Evolutionary conservation across 192 early-diverging fungal genomes (phyloP).

Genomic region (Backusella westeae): DNA sequence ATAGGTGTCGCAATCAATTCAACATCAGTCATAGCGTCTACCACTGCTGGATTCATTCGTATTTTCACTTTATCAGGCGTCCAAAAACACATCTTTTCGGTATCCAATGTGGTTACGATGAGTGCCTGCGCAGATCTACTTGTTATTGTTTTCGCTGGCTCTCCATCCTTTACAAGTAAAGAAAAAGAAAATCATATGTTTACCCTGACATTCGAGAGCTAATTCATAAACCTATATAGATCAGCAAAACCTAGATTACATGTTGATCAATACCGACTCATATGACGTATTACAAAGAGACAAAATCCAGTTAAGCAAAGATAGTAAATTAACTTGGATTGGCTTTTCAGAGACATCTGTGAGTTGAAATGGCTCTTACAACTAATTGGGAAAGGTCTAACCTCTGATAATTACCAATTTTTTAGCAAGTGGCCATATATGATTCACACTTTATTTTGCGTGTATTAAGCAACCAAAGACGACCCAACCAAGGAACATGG

Average conservation of each 20-base stretch:
- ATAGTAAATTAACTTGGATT: conserved; percentile 68
- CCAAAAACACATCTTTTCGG: conserved; percentile 68
- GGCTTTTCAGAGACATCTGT: conserved; percentile 82
- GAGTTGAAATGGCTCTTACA: conserved; percentile 10
- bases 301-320: conserved; percentile 59
- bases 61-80: conserved; percentile 78
- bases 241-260: conserved; percentile 59
- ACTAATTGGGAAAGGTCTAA: neutral
- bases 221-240: conserved; percentile 11
- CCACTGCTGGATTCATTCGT: conserved; percentile 72
- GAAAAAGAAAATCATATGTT: neutral
- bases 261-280: conserved; percentile 59
- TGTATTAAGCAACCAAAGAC: conserved; percentile 66
- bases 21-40: conserved; percentile 66
- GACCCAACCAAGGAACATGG: conserved; percentile 71
- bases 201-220: neutral
- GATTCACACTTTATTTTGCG: conserved; percentile 80
- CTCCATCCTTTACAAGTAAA: neutral
- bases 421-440: conserved; percentile 69
- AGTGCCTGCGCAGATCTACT: conserved; percentile 40
- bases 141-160: conserved; percentile 8
- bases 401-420: conserved; percentile 5
- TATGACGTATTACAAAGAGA: conserved; percentile 55
- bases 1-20: conserved; percentile 63
- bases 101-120: conserved; percentile 52